These are phyloP conservation scores for Calcarisporium arbuscula DNA, from an alignment of 2,329 filamentous ascomycete genomes.

Conservation along the genomic window DNA sequence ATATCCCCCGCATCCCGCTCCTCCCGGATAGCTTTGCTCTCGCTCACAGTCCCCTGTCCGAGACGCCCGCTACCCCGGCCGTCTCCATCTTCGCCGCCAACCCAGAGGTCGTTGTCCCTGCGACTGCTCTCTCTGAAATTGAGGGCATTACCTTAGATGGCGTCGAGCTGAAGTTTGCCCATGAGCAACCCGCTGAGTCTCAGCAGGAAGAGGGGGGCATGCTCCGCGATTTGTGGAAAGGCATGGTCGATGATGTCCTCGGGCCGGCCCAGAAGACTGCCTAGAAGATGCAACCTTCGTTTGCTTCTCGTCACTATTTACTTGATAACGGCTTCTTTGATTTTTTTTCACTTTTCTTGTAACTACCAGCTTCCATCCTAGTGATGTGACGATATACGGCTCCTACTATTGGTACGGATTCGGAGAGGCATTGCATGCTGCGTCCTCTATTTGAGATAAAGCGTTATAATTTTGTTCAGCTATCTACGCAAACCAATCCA, in stretches of 20 bases:
- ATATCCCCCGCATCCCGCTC: conserved; percentile 48
- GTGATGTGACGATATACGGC: no score
- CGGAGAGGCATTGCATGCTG: no score
- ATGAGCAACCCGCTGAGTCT: conserved; percentile 25
- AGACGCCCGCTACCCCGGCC: conserved; percentile 36
- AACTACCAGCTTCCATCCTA: no score
- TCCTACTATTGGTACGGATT: no score
- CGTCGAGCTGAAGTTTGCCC: conserved; percentile 47
- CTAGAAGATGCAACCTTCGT: conserved; percentile 1
- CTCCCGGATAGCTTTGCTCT: conserved; percentile 51
- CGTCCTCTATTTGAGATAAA: no score
- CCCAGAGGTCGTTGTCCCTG: conserved; percentile 45
- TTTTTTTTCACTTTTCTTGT: conserved; percentile 1
- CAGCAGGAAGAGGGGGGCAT: conserved; percentile 33
- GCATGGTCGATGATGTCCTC: conserved; percentile 46
- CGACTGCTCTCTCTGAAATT: conserved; percentile 49
- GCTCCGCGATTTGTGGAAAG: conserved; percentile 49
- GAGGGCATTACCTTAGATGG: conserved; percentile 52
- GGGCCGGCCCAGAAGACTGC: conserved; percentile 15
- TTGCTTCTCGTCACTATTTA: background rate
- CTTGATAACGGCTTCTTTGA: background rate
- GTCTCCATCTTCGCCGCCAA: conserved; percentile 52
- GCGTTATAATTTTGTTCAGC: no score
- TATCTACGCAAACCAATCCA: no score
- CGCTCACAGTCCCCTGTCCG: conserved; percentile 35